These are phyloP conservation scores for Knufia fluminis DNA, from an alignment of 2,329 filamentous ascomycete genomes.

Conservation along the genomic window DNA sequence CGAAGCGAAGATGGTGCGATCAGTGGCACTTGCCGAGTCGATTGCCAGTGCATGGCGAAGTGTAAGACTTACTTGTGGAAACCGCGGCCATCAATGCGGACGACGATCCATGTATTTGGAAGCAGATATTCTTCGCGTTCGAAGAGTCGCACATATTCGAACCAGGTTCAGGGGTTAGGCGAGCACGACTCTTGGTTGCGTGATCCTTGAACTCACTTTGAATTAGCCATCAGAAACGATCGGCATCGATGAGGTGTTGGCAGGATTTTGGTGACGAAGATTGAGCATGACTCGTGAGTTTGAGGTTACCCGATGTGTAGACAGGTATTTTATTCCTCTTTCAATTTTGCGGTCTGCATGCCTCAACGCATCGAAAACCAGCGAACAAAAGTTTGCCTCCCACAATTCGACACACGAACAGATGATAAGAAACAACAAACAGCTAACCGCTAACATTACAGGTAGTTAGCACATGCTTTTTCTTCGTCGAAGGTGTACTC, in stretches of 20 bases:
- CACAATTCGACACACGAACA: too few species aligned
- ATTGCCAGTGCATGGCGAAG: too few species aligned
- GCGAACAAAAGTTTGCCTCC: too few species aligned
- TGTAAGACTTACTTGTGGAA: conserved; percentile 77
- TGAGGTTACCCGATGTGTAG: too few species aligned
- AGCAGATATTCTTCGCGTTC: conserved; percentile 73
- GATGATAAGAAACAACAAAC: too few species aligned
- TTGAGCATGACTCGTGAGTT: too few species aligned
- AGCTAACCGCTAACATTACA: too few species aligned
- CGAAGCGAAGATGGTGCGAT: not conserved
- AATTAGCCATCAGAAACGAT: conserved; percentile 28
- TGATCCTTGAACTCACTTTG: conserved; percentile 26
- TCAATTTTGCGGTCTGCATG: too few species aligned
- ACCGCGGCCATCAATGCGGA: conserved; percentile 84
- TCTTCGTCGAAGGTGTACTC: too few species aligned
- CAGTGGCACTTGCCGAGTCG: not conserved
- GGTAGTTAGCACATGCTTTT: too few species aligned
- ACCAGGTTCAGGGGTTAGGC: conserved; percentile 44
- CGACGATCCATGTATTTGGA: conserved; percentile 89
- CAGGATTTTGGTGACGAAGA: not conserved
- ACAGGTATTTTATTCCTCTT: too few species aligned
- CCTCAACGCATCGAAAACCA: too few species aligned
- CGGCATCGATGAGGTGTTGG: not conserved
- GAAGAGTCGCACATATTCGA: conserved; percentile 86
- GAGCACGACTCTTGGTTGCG: not conserved